A percentile compares a stretch with the other conserved stretches of the same genome.
Conservation (phyloP, 495 filamentous ascomycete genomes). For the Podospora pseudocomata region DNA sequence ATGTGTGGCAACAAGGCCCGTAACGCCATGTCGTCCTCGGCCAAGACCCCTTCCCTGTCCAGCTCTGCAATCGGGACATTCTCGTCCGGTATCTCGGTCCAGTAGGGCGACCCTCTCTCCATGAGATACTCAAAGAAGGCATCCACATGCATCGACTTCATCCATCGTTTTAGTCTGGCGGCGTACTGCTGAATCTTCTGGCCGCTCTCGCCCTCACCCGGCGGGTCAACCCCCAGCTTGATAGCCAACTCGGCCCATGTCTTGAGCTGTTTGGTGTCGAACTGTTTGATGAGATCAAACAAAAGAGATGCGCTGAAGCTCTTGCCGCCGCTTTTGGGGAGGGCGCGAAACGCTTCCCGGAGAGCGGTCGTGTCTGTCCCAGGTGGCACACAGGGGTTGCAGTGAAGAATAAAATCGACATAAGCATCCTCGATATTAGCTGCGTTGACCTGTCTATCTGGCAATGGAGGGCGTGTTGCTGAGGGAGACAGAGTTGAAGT, state of each 20-base stretch:
- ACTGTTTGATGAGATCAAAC: slow-evolving; percentile 75
- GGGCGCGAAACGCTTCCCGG: slow-evolving; percentile 73
- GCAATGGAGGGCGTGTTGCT: slow-evolving; percentile 46
- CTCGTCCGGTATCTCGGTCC: slow-evolving; percentile 71
- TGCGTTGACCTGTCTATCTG: slow-evolving; percentile 65
- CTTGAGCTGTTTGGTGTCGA: slow-evolving; percentile 86
- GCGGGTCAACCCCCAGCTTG: slow-evolving; percentile 85
- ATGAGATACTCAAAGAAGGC: slow-evolving; percentile 92
- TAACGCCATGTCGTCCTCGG: slow-evolving; percentile 90
- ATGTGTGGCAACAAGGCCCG: slow-evolving; percentile 85
- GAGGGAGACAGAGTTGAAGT: slow-evolving; percentile 8
- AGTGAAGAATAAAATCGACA: slow-evolving; percentile 84
- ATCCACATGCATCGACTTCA: slow-evolving; percentile 97
- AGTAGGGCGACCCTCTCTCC: slow-evolving; percentile 76
- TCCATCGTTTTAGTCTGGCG: slow-evolving; percentile 94
- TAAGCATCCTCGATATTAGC: slow-evolving; percentile 83
- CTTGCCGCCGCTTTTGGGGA: slow-evolving; percentile 90
- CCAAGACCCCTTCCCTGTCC: slow-evolving; percentile 77
- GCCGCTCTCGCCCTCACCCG: slow-evolving; percentile 85
- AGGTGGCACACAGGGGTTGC: slow-evolving; percentile 71
- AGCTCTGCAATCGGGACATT: slow-evolving; percentile 56
- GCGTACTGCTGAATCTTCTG: slow-evolving; percentile 99
- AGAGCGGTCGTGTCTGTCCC: slow-evolving; percentile 72
- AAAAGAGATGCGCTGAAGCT: slow-evolving; percentile 80
- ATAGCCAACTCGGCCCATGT: slow-evolving; percentile 93